A percentile compares a stretch with the other conserved stretches of the same genome.
Evolutionary conservation across 169 alveolate species (phyloP).

Genomic region (Plasmodium fragile): DNA sequence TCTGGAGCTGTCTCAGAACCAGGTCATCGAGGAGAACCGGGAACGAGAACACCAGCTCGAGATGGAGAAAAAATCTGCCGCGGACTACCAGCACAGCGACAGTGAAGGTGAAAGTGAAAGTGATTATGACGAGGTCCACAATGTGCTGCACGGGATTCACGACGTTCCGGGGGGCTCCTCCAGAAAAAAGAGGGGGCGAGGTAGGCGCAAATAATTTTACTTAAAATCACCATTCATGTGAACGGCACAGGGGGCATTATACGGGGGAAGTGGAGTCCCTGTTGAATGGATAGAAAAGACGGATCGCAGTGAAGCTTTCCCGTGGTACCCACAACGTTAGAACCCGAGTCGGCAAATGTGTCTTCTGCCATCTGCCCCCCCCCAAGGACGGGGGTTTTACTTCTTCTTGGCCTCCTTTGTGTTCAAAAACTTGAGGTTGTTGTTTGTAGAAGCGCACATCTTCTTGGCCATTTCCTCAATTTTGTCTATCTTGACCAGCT

Average conservation of each 20-base stretch:
- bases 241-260: background rate
- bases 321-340: background rate
- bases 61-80: background rate
- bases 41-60: background rate
- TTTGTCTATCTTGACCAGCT: slow-evolving; percentile 55
- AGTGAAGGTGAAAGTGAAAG: slow-evolving; percentile 40
- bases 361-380: background rate
- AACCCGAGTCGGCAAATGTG: background rate
- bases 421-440: slow-evolving; percentile 35
- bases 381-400: background rate
- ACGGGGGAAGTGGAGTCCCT: background rate
- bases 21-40: background rate
- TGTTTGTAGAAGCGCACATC: slow-evolving; percentile 42
- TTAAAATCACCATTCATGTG: background rate
- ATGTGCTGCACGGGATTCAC: slow-evolving; percentile 57
- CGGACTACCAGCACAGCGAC: background rate
- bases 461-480: slow-evolving; percentile 65
- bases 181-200: background rate
- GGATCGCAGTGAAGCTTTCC: background rate
- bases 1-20: slow-evolving; percentile 24
- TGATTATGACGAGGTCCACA: slow-evolving; percentile 46
- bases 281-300: background rate
- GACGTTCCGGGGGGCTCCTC: background rate
- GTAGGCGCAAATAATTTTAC: background rate
- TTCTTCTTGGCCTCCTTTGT: slow-evolving; percentile 15